phyloP scores from a whole-genome alignment of 163 green algal genomes.

The Scenedesmus sp. region DNA sequence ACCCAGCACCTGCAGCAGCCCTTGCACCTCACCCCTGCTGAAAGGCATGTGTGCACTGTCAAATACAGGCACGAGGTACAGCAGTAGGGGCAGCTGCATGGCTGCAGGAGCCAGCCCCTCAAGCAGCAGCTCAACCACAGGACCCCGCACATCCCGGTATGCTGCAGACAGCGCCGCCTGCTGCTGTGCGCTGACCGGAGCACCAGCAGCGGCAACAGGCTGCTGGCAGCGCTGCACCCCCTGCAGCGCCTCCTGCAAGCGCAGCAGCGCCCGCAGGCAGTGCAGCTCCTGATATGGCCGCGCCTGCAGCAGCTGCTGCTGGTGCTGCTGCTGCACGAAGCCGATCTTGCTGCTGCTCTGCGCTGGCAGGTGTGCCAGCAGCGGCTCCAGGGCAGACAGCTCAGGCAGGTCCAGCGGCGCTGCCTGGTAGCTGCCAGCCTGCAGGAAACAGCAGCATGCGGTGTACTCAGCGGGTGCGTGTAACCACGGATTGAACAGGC shows the following conservation, averaged over 20 bases:
- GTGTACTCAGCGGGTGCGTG: background rate
- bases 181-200: background rate
- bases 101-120: conserved; percentile 40
- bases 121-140: conserved; percentile 52
- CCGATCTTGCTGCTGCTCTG: background rate
- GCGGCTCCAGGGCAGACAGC: conserved; percentile 54
- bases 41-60: conserved; percentile 44
- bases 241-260: conserved; percentile 52
- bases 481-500: too few species aligned
- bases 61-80: conserved; percentile 54
- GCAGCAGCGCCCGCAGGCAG: conserved; percentile 52
- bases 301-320: conserved; percentile 8
- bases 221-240: conserved; percentile 40
- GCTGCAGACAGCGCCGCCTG: conserved; percentile 38
- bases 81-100: conserved; percentile 51
- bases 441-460: conserved; percentile 1
- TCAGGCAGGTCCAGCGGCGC: conserved; percentile 54
- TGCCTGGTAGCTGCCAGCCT: conserved; percentile 46
- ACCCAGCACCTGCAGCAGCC: conserved; percentile 47
- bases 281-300: conserved; percentile 27
- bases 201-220: background rate
- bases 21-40: conserved; percentile 36
- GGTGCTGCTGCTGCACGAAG: too few species aligned
- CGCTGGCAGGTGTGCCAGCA: conserved; percentile 53
- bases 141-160: conserved; percentile 28